phyloP scores from a whole-genome alignment of 768 basidiomycete genomes.

The Polyporus arcularius region DNA sequence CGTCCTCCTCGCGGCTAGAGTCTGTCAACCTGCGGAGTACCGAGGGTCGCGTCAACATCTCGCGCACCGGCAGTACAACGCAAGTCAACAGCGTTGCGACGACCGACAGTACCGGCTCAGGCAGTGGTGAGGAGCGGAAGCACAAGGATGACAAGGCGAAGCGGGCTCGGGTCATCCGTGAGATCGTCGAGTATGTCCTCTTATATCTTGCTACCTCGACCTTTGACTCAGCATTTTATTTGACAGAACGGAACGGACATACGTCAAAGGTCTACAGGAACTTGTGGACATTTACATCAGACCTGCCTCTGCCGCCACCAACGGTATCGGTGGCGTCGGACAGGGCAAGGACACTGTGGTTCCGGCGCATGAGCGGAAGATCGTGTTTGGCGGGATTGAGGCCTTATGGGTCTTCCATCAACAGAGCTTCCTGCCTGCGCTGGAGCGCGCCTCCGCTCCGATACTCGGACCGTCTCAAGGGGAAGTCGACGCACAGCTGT shows the following conservation, averaged over 20 bases:
- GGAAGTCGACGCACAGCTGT: slow-evolving; percentile 74
- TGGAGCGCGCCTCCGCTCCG: slow-evolving; percentile 76
- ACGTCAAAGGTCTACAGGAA: slow-evolving; percentile 92
- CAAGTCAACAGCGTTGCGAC: slow-evolving; percentile 74
- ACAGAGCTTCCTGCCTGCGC: slow-evolving; percentile 87
- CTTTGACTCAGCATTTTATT: slow-evolving; percentile 28
- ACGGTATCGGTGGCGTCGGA: slow-evolving; percentile 67
- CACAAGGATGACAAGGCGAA: slow-evolving; percentile 90
- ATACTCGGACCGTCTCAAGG: slow-evolving; percentile 54
- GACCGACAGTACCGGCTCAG: slow-evolving; percentile 73
- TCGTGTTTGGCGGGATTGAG: slow-evolving; percentile 92
- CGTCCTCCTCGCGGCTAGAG: slow-evolving; percentile 38
- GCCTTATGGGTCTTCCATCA: slow-evolving; percentile 90
- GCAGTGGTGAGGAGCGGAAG: slow-evolving; percentile 68
- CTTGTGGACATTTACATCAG: slow-evolving; percentile 94
- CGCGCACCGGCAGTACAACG: slow-evolving; percentile 58
- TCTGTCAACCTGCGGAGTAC: slow-evolving; percentile 62
- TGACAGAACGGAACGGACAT: slow-evolving; percentile 87
- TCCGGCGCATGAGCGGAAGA: slow-evolving; percentile 80
- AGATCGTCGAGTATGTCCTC: slow-evolving; percentile 82
- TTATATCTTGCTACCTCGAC: slow-evolving; percentile 6
- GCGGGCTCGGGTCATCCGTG: slow-evolving; percentile 80
- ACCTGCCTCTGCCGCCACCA: slow-evolving; percentile 72
- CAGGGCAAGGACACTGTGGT: slow-evolving; percentile 83
- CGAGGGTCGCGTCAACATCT: slow-evolving; percentile 59